phyloP scores from a whole-genome alignment of 441 rosid genomes.

The Erysimum pusillum region DNA sequence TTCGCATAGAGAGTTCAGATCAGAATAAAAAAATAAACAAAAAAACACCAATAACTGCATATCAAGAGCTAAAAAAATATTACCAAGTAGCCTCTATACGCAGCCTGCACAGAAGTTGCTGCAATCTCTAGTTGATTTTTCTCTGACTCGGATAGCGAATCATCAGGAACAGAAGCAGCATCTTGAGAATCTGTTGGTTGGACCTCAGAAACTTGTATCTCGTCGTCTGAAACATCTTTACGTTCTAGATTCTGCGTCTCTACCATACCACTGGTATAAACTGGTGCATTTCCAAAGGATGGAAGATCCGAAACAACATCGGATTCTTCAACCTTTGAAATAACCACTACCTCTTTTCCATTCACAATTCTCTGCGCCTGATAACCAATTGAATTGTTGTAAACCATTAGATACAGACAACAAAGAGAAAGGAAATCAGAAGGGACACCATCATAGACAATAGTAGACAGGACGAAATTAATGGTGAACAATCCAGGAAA shows the following conservation, averaged over 20 bases:
- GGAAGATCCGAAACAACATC: conserved; percentile 60
- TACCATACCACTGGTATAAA: conserved; percentile 40
- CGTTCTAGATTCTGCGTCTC: conserved; percentile 54
- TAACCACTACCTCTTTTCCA: conserved; percentile 60
- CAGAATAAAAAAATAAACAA: neutral
- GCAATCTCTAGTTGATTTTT: conserved; percentile 65
- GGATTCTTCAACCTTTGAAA: conserved; percentile 63
- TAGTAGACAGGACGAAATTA: neutral
- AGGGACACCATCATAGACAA: conserved; percentile 4
- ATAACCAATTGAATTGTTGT: conserved; percentile 3
- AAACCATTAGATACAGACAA: conserved; percentile 16
- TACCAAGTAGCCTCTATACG: conserved; percentile 96
- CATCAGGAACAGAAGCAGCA: conserved; percentile 43
- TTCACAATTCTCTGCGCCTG: conserved; percentile 56
- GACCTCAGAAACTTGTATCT: conserved; percentile 50
- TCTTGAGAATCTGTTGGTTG: conserved; percentile 51
- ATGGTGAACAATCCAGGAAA: neutral
- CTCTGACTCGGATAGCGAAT: conserved; percentile 54
- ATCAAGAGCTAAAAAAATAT: conserved; percentile 26
- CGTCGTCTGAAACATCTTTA: conserved; percentile 51
- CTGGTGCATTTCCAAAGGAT: conserved; percentile 50
- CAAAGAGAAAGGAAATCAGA: conserved; percentile 2
- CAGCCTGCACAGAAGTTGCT: conserved; percentile 77
- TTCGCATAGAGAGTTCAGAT: conserved; percentile 20
- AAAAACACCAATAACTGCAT: neutral